These are phyloP conservation scores for Colletotrichum filicis DNA, from an alignment of 2,329 filamentous ascomycete genomes.

Conservation along the genomic window DNA sequence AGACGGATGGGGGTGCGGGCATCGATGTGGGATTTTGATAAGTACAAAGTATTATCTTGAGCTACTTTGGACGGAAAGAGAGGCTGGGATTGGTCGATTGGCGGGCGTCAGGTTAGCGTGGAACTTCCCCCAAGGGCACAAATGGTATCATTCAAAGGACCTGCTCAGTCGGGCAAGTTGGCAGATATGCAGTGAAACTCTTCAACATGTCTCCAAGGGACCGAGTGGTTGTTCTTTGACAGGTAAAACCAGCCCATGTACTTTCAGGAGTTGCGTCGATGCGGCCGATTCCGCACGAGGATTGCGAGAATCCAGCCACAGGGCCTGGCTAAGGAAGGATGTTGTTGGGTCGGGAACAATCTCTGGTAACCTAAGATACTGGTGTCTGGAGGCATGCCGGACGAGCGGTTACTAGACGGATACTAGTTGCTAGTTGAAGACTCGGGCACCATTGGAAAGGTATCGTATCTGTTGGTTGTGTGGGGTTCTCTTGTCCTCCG, in stretches of 20 bases:
- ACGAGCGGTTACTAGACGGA: not conserved
- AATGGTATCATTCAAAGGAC: slow-evolving; percentile 11
- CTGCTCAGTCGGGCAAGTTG: slow-evolving; percentile 30
- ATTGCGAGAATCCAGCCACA: not conserved
- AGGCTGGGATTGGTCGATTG: slow-evolving; percentile 21
- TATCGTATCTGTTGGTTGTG: slow-evolving; percentile 13
- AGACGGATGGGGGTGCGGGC: slow-evolving; percentile 26
- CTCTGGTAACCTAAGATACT: not conserved
- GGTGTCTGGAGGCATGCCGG: not conserved
- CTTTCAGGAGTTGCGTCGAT: not conserved
- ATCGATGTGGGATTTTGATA: slow-evolving; percentile 17
- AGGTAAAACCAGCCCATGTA: not conserved
- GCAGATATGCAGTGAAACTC: slow-evolving; percentile 31
- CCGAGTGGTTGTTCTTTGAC: not conserved
- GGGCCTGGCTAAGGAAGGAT: not conserved
- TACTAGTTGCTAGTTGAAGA: not conserved
- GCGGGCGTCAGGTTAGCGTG: slow-evolving; percentile 14
- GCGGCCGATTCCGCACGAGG: not conserved
- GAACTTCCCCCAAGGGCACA: not conserved
- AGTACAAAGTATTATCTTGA: not conserved
- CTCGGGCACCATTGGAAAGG: not conserved
- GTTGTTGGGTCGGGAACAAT: not conserved
- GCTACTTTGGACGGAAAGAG: slow-evolving; percentile 4
- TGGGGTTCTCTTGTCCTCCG: slow-evolving; percentile 4
- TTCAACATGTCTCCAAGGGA: slow-evolving; percentile 1